Percentiles rank a stretch among this genome's conserved stretches.
phyloP scores from a whole-genome alignment of 768 basidiomycete species.

The Pleurotus tuoliensis region DNA sequence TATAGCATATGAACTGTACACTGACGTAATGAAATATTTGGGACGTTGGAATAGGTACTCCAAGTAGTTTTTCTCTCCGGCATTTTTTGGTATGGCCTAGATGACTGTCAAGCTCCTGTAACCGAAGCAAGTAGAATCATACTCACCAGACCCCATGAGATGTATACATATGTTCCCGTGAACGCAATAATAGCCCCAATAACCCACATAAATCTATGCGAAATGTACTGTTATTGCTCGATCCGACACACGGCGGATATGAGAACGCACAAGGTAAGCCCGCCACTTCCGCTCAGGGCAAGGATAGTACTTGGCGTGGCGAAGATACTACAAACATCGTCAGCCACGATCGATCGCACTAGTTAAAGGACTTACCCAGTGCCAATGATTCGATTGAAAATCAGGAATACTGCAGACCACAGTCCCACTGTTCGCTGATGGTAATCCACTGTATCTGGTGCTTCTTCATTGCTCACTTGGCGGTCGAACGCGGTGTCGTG shows the following conservation, averaged over 20 bases:
- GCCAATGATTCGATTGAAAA: conserved; percentile 41
- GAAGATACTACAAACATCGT: conserved; percentile 24
- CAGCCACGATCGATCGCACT: not conserved
- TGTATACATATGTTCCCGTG: conserved; percentile 37
- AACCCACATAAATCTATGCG: conserved; percentile 36
- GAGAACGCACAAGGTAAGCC: conserved; percentile 29
- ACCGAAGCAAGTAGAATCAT: not conserved
- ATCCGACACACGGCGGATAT: not conserved
- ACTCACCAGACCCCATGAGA: conserved; percentile 36
- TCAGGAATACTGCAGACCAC: conserved; percentile 34
- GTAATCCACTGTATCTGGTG: conserved; percentile 11
- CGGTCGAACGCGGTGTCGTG: not conserved
- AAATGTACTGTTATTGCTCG: not conserved
- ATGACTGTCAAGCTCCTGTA: not conserved
- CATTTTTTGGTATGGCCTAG: conserved; percentile 55
- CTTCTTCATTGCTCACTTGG: conserved; percentile 14
- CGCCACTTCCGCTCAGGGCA: conserved; percentile 35
- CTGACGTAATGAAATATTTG: conserved; percentile 49
- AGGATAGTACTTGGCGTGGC: conserved; percentile 39
- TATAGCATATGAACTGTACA: conserved; percentile 51
- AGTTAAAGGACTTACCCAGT: conserved; percentile 28
- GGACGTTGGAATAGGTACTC: conserved; percentile 59
- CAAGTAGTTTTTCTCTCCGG: conserved; percentile 72
- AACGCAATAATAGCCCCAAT: conserved; percentile 36
- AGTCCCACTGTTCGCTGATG: conserved; percentile 15